A percentile compares a stretch with the other conserved stretches of the same genome.
phyloP scores from a whole-genome alignment of 2,329 filamentous ascomycete species.

The Tolypocladium guangdongense region DNA sequence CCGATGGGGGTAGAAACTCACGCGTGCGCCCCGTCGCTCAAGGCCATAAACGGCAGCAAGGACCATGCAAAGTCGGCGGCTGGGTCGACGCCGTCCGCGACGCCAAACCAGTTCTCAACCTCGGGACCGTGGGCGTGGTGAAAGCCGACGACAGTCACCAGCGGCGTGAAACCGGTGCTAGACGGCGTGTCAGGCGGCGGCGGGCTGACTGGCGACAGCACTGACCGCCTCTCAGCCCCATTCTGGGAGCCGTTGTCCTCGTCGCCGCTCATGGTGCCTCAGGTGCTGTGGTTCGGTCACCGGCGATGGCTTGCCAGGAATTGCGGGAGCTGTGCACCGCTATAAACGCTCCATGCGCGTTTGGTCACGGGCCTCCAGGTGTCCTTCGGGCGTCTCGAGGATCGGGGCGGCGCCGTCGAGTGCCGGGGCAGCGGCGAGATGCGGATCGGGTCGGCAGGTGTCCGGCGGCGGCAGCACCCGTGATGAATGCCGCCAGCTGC shows the following conservation, averaged over 20 bases:
- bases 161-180: conserved; percentile 43
- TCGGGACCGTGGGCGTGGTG: conserved; percentile 84
- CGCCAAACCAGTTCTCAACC: conserved; percentile 85
- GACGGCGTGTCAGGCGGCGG: conserved; percentile 18
- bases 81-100: conserved; percentile 62
- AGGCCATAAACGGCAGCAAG: conserved; percentile 87
- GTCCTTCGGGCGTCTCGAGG: no score
- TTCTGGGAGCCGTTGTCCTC: conserved; percentile 12
- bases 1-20: conserved; percentile 33
- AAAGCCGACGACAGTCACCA: conserved; percentile 74
- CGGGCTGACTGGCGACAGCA: conserved; percentile 21
- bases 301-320: neutral
- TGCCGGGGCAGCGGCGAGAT: neutral
- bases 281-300: neutral
- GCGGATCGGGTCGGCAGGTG: neutral
- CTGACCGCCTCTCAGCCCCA: conserved; percentile 15
- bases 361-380: no score
- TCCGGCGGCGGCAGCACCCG: neutral
- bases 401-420: neutral
- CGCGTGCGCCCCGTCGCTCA: conserved; percentile 93
- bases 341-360: neutral
- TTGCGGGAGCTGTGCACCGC: neutral
- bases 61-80: conserved; percentile 80
- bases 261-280: conserved; percentile 17
- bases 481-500: neutral